Evolutionary conservation across 306 rosid species (phyloP).

Genomic region (Prunus kanzakura): DNA sequence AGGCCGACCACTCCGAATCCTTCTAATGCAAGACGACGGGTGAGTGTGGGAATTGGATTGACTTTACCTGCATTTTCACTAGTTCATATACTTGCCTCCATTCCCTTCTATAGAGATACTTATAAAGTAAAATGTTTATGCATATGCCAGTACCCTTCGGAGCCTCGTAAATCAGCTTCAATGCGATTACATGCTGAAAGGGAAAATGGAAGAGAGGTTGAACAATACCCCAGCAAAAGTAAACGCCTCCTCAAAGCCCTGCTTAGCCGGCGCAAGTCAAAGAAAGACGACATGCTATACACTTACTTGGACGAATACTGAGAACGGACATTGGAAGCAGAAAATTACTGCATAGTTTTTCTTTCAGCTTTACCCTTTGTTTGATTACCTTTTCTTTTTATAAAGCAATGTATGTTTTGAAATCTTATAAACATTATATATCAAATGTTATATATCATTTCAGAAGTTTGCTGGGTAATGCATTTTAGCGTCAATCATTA

Average conservation of each 20-base stretch:
- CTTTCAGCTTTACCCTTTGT: conserved; percentile 28
- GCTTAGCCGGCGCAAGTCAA: conserved; percentile 94
- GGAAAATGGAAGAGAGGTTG: conserved; percentile 59
- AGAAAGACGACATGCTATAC: conserved; percentile 89
- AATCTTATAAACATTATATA: neutral
- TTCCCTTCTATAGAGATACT: neutral
- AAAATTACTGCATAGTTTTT: conserved; percentile 32
- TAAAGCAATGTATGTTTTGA: conserved; percentile 4
- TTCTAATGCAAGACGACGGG: conserved; percentile 68
- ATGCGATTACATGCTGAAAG: conserved; percentile 83
- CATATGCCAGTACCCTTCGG: conserved; percentile 72
- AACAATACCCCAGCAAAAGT: conserved; percentile 87
- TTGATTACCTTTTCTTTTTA: conserved; percentile 13
- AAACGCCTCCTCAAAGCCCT: conserved; percentile 90
- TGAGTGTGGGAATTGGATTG: conserved; percentile 22
- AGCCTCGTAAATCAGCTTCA: conserved; percentile 89
- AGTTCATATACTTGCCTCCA: neutral
- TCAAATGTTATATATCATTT: neutral
- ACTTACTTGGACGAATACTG: conserved; percentile 92
- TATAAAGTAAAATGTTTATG: conserved; percentile 6
- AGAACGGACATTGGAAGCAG: conserved; percentile 34
- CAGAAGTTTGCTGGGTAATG: neutral
- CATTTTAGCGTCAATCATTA: neutral
- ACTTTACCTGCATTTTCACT: neutral
- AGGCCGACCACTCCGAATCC: conserved; percentile 87